A percentile compares a stretch with the other conserved stretches of the same genome.
Evolutionary conservation across 2,329 filamentous ascomycete species (phyloP).

Genomic region (Colletotrichum tofieldiae): DNA sequence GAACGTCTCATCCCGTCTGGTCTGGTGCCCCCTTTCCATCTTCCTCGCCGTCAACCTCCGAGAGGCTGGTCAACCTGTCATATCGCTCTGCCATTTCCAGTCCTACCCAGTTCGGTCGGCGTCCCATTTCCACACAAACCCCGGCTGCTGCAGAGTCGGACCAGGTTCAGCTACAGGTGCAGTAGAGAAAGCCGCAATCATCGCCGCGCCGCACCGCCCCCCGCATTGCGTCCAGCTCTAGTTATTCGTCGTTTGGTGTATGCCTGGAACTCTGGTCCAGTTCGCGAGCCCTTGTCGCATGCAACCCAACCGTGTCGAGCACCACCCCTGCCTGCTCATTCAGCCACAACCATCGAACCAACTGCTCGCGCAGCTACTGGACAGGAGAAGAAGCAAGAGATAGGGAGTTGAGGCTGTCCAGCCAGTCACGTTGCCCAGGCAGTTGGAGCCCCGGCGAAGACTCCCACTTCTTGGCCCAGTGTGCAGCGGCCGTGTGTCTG

Average conservation of each 20-base stretch:
- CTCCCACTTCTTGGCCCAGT: background rate
- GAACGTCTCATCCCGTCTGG: background rate
- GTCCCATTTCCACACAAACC: slow-evolving; percentile 1
- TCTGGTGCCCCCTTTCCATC: background rate
- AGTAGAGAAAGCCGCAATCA: slow-evolving; percentile 19
- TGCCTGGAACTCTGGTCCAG: slow-evolving; percentile 17
- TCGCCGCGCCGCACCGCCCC: slow-evolving; percentile 24
- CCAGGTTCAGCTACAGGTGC: background rate
- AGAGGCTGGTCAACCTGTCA: background rate
- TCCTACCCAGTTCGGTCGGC: background rate
- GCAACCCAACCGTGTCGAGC: slow-evolving; percentile 13
- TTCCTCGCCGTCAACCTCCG: background rate
- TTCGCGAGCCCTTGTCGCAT: slow-evolving; percentile 24
- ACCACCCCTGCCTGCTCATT: slow-evolving; percentile 15
- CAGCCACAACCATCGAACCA: background rate
- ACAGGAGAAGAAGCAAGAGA: slow-evolving; percentile 21
- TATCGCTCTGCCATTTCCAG: background rate
- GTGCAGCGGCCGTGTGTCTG: background rate
- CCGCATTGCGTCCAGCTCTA: slow-evolving; percentile 11
- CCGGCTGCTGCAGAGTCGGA: background rate
- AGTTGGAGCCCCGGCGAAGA: background rate
- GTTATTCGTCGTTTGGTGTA: background rate
- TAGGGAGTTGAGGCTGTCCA: slow-evolving; percentile 11
- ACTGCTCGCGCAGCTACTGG: background rate
- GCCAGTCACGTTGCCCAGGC: slow-evolving; percentile 8